A percentile compares a stretch with the other conserved stretches of the same genome.
Evolutionary conservation across 495 filamentous ascomycete genomes (phyloP).

Genomic region (Hypoxylon lienhwacheense): DNA sequence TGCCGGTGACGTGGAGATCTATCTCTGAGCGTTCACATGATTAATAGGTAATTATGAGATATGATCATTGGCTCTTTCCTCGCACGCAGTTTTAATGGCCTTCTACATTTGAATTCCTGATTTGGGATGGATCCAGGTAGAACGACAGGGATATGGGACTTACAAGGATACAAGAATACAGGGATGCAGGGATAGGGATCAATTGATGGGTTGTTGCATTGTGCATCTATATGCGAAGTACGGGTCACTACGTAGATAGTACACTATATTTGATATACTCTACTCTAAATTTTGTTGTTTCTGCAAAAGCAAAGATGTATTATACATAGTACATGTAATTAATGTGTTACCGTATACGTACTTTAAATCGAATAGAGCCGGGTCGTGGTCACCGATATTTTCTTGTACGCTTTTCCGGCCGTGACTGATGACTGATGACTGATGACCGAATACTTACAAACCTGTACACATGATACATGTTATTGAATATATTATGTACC

Average conservation of each 20-base stretch:
- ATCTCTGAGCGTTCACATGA: slow-evolving; percentile 24
- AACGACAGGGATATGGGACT: slow-evolving; percentile 5
- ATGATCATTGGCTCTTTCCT: slow-evolving; percentile 13
- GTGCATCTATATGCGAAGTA: too few relatives aligned
- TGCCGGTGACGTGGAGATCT: slow-evolving; percentile 26
- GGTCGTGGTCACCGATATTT: neutral
- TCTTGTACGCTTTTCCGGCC: too few relatives aligned
- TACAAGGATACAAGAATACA: too few relatives aligned
- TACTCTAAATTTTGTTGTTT: neutral
- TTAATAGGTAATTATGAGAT: slow-evolving; percentile 10
- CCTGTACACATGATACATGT: neutral
- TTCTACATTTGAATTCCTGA: slow-evolving; percentile 11
- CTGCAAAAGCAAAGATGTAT: neutral
- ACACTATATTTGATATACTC: too few relatives aligned
- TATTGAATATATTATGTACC: too few relatives aligned
- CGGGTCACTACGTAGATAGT: too few relatives aligned
- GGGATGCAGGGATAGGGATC: too few relatives aligned
- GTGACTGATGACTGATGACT: too few relatives aligned
- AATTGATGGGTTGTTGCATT: neutral
- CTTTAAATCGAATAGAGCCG: too few relatives aligned
- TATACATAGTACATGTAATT: too few relatives aligned
- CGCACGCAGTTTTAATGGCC: neutral
- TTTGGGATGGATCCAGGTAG: slow-evolving; percentile 16
- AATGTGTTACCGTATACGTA: too few relatives aligned
- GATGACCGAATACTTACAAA: too few relatives aligned